Percentiles rank a stretch among this genome's conserved stretches.
These are phyloP conservation scores for Plasmodium inui DNA, from an alignment of 169 alveolate genomes.

Conservation along the genomic window DNA sequence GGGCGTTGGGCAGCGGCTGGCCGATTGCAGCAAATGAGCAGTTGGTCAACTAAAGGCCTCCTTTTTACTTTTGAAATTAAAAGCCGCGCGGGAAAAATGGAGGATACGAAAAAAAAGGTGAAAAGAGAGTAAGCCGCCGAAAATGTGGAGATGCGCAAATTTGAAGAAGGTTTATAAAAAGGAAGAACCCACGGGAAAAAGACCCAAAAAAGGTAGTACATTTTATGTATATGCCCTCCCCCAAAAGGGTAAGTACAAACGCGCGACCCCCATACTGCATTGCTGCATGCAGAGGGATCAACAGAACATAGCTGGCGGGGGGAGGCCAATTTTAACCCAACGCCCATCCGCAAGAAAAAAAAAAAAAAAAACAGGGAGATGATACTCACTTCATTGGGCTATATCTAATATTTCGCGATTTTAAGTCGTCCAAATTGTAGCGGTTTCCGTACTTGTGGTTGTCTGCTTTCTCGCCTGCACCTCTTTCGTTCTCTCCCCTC, in stretches of 20 bases:
- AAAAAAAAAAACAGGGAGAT: not conserved
- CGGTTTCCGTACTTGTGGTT: not conserved
- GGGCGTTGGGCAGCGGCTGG: not conserved
- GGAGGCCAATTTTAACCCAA: not conserved
- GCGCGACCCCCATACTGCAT: not conserved
- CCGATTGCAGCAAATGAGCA: not conserved
- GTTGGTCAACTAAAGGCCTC: not conserved
- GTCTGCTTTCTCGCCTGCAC: not conserved
- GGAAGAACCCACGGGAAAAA: not conserved
- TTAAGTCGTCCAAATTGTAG: constrained; percentile 45
- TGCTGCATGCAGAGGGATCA: not conserved
- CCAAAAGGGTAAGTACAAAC: not conserved
- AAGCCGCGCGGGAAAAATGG: not conserved
- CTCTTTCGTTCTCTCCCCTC: not conserved
- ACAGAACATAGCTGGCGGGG: not conserved
- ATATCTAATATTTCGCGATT: constrained; percentile 28
- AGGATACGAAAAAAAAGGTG: not conserved
- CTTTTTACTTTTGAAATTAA: not conserved
- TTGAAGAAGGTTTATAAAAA: not conserved
- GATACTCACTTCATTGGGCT: not conserved
- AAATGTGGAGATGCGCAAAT: constrained; percentile 1
- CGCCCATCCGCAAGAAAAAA: not conserved
- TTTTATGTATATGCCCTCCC: not conserved
- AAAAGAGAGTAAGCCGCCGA: not conserved
- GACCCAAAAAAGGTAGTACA: not conserved